Base-by-base conservation (phyloP, 2,329 filamentous ascomycete genomes). In the Penicillium sp. region DNA sequence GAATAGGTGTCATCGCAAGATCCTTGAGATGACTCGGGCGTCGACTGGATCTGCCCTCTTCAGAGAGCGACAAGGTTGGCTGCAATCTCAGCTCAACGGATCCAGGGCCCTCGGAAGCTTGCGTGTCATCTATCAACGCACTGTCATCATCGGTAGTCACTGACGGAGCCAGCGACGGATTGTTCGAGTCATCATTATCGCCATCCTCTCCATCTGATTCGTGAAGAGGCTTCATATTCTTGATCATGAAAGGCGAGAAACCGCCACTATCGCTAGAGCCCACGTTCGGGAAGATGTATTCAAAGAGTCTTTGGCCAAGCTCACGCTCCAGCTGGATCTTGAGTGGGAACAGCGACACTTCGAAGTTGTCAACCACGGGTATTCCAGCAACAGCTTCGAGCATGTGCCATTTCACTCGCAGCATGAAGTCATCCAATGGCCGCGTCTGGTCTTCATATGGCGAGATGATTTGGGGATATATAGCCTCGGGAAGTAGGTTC, bases 351-450 rank as follows among this genome's bases (percentile, higher is more conserved):
- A 98, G 75, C 47, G 91, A 89, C 47, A 98, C 88, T 69, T 97
- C 91, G 63, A 98, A 98, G 62, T 95, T 88, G 60, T 97, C 92
- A 78, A 98, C 89, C 28, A 98, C 91, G 0, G 92, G 89, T 54
- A 98, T 98, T 42, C 93, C 93, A 32, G 92, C 93, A 68, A 98
- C 96, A 6, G 93, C 91, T 72, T 98, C 93, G 4, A 98, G 79
- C 89, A 96, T 96, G 66, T 96, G 85, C 89, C 95, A 98, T 66
- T 95, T 93, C 10, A 99, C 88, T 29, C 87, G 83, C 44, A 98
- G 81, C 87, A 97, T 97, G 64, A 90, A 89, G 53, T 87, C 83
- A 45, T 78, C 75, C 56, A 66, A 75, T 65, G 68, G 81, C 71
- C 67, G 66, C 31, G 83, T 80, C 45, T 81, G 80, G 53, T 95